phyloP scores from a whole-genome alignment of 495 filamentous ascomycete genomes.

The Parmelia sp. region DNA sequence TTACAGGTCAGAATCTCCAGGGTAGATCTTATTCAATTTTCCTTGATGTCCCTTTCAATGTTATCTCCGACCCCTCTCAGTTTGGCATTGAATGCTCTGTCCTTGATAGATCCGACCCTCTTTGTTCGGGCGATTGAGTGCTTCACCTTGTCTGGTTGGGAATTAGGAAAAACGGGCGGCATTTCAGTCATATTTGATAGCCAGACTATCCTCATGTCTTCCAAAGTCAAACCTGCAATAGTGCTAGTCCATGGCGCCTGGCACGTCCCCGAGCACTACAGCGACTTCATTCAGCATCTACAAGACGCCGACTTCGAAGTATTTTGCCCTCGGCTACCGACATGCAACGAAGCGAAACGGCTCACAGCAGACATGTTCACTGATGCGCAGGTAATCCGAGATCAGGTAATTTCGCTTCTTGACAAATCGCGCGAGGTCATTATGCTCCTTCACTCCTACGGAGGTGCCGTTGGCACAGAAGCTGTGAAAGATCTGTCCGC shows the following conservation, averaged over 20 bases:
- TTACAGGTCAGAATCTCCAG: no score
- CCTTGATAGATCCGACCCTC: no score
- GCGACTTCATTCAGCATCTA: conserved; percentile 31
- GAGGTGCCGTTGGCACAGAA: conserved; percentile 36
- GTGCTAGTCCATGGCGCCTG: conserved; percentile 41
- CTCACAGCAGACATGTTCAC: conserved; percentile 18
- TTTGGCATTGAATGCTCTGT: no score
- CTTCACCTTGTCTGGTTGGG: no score
- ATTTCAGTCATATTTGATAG: neutral
- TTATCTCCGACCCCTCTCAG: no score
- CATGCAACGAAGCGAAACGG: conserved; percentile 27
- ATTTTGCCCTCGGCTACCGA: conserved; percentile 34
- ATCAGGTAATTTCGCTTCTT: conserved; percentile 24
- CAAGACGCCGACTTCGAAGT: conserved; percentile 32
- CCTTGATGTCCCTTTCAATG: no score
- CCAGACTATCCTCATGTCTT: neutral
- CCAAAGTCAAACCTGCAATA: conserved; percentile 31
- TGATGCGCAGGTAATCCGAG: conserved; percentile 30
- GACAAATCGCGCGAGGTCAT: conserved; percentile 30
- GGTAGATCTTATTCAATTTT: no score
- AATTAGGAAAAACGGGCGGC: no score
- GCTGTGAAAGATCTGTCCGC: conserved; percentile 31
- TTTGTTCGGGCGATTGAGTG: no score
- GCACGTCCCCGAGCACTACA: conserved; percentile 38
- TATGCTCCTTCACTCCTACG: conserved; percentile 40